Base-by-base conservation (phyloP, 2,329 filamentous ascomycete species). In the Akanthomyces lecanii region DNA sequence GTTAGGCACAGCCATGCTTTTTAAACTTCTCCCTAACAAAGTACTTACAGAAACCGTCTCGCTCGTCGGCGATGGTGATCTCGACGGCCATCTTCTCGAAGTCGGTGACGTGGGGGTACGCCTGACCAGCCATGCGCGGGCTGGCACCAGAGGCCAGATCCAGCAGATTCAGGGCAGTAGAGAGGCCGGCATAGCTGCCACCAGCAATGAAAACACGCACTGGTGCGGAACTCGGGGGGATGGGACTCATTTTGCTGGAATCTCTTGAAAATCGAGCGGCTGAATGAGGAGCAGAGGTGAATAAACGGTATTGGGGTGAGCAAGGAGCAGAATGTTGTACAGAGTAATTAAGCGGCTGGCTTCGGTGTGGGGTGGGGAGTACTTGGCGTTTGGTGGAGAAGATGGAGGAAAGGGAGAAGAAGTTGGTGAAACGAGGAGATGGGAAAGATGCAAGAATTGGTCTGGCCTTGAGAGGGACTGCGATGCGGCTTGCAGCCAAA, bases 21-120 rank as follows among this genome's bases (percentile, higher is more conserved):
- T 7, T 4, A 1, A 40, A 23, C 33, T 16, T 12, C 5, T 8
- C 18, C 8, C 10, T 52, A 18, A 38, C 40, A 8, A n/a, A 33
- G 12, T 10, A 63, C 87, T 69, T 78, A 92, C 89, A 92, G 73
- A 86, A 92, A n/a, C 90, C 90, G 78, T 93, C 90, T n/a, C 89
- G 80, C 73, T 92, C 89, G 69, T 93, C 89, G 28, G 91, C 85
- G 25, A 93, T 82, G 25, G 88, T 92, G 57, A 93, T 86, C 44
- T 91, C 82, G 16, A 91, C 74, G 1, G 84, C 80, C 51, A 88
- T 78, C 28, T 77, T 79, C 51, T 78, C 77, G 23, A 78, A 71
- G 36, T 75, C 70, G 66, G 76, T 67, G 68, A 80, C 68, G 70
- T 81, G 75, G 50, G 65, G 63, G 61, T 78, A 78, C n/a, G 69